These are phyloP conservation scores for Nicotiana undulata DNA, from an alignment of 257 asterid genomes.

Conservation along the genomic window DNA sequence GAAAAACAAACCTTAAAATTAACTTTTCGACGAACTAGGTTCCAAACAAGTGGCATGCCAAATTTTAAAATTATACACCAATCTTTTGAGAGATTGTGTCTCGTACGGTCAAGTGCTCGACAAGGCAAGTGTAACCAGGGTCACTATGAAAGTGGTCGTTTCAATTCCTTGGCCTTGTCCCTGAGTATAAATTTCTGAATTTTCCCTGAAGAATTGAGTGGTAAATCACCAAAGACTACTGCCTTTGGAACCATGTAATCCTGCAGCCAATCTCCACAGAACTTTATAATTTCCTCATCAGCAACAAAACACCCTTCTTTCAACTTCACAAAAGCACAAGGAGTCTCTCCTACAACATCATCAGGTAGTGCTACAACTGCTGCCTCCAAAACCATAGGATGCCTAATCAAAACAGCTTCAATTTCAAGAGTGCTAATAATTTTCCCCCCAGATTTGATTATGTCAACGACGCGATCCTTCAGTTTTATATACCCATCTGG, in stretches of 20 bases:
- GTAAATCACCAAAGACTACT: conserved; percentile 56
- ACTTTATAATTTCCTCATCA: conserved; percentile 36
- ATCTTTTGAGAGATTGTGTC: background rate
- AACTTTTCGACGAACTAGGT: background rate
- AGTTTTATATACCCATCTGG: conserved; percentile 41
- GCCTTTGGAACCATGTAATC: conserved; percentile 49
- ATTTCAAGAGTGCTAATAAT: conserved; percentile 51
- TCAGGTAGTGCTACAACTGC: conserved; percentile 69
- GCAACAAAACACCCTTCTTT: conserved; percentile 31
- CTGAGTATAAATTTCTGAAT: conserved; percentile 55
- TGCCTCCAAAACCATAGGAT: conserved; percentile 51
- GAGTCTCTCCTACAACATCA: conserved; percentile 54
- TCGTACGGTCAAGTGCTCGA: background rate
- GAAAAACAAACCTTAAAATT: background rate
- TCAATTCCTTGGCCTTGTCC: conserved; percentile 25
- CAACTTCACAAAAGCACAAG: conserved; percentile 67
- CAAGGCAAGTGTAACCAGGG: background rate
- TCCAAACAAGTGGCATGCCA: background rate
- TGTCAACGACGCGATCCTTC: conserved; percentile 52
- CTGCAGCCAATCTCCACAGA: conserved; percentile 40
- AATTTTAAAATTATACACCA: background rate
- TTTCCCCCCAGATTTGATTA: conserved; percentile 42
- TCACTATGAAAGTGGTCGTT: background rate
- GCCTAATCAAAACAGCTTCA: conserved; percentile 36
- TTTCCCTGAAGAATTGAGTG: conserved; percentile 60